A percentile compares a stretch with the other conserved stretches of the same genome.
These are phyloP conservation scores for Sordaria brevicollis DNA, from an alignment of 495 filamentous ascomycete species.

Conservation along the genomic window DNA sequence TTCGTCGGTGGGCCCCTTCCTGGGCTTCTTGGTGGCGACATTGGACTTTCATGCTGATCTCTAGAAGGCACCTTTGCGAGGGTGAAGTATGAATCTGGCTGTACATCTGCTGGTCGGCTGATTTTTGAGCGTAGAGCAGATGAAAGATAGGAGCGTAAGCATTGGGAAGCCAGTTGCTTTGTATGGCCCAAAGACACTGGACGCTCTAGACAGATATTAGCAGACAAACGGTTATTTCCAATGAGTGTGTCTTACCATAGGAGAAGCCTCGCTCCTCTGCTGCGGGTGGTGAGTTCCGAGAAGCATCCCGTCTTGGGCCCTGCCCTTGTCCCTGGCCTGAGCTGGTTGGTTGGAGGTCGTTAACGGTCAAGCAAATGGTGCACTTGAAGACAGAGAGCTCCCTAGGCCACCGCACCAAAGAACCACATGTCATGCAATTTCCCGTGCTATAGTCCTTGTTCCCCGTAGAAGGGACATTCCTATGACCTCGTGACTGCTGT, in stretches of 20 bases:
- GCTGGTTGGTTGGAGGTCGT: conserved; percentile 53
- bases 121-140: conserved; percentile 4
- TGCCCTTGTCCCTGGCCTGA: conserved; percentile 1
- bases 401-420: conserved; percentile 73
- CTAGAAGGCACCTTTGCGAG: neutral
- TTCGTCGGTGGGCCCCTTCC: neutral
- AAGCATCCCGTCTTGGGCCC: conserved; percentile 3
- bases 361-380: conserved; percentile 77
- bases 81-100: neutral
- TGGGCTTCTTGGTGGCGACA: neutral
- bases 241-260: neutral
- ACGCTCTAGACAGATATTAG: conserved; percentile 3
- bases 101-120: neutral
- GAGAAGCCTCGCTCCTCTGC: conserved; percentile 4
- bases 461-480: conserved; percentile 15
- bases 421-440: conserved; percentile 74
- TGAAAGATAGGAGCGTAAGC: conserved; percentile 16
- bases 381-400: conserved; percentile 69
- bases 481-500: conserved; percentile 12
- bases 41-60: neutral
- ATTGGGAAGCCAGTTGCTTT: conserved; percentile 19
- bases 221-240: neutral
- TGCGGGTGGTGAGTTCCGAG: neutral
- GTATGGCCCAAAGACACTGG: conserved; percentile 24
- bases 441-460: conserved; percentile 49